Percentiles rank a stretch among this genome's conserved stretches.
Evolutionary conservation across 768 basidiomycete species (phyloP).

Genomic region (Hypsizygus marmoreus): DNA sequence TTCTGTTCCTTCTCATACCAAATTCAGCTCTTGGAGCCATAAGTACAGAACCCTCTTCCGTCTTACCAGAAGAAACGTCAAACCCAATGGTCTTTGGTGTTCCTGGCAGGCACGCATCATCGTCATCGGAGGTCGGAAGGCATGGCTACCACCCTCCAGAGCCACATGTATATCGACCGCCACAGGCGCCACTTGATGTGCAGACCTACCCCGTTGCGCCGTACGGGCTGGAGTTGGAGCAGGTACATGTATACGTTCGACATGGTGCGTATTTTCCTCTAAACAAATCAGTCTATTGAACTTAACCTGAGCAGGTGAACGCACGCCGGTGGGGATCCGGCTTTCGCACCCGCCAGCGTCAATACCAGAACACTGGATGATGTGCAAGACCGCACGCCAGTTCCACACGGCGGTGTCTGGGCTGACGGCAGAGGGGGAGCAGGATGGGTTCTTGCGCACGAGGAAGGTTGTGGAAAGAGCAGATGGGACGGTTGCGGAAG

Average conservation of each 20-base stretch:
- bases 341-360: slow-evolving; percentile 62
- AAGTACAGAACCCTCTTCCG: no score
- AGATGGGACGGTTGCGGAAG: slow-evolving; percentile 55
- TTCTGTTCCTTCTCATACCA: no score
- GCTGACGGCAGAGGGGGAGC: slow-evolving; percentile 13
- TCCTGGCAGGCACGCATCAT: no score
- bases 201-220: slow-evolving; percentile 63
- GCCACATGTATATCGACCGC: slow-evolving; percentile 21
- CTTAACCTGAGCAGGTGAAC: slow-evolving; percentile 53
- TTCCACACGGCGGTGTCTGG: slow-evolving; percentile 49
- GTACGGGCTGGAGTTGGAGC: slow-evolving; percentile 54
- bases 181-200: slow-evolving; percentile 56
- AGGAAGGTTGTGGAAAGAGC: slow-evolving; percentile 54
- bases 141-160: no score
- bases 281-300: not conserved
- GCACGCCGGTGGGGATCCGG: slow-evolving; percentile 73
- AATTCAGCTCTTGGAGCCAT: no score
- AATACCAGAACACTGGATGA: slow-evolving; percentile 68
- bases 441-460: slow-evolving; percentile 35
- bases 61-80: no score
- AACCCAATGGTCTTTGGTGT: no score
- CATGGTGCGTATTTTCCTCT: slow-evolving; percentile 55
- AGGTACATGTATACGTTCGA: slow-evolving; percentile 74
- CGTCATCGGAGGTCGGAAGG: no score
- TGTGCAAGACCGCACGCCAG: slow-evolving; percentile 58